A percentile compares a stretch with the other conserved stretches of the same genome.
Evolutionary conservation across 345 rosid genomes (phyloP).

Genomic region (Xanthoceras sorbifolium): DNA sequence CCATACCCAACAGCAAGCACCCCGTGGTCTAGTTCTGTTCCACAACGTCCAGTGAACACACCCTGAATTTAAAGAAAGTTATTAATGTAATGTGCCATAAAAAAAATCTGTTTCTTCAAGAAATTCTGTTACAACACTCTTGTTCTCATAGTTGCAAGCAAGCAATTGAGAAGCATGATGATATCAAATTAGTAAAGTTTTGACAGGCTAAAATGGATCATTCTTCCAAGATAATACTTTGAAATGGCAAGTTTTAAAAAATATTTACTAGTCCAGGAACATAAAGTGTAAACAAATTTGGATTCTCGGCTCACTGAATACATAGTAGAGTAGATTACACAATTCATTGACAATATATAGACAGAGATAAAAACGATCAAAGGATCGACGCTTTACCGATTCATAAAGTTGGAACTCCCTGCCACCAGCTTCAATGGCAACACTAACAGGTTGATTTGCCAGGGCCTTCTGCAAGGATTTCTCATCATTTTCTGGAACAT

Average conservation of each 20-base stretch:
- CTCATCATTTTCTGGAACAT: constrained; percentile 71
- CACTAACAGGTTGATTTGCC: constrained; percentile 75
- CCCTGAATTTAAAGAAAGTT: constrained; percentile 41
- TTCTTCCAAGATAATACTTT: no score
- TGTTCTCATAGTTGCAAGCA: no score
- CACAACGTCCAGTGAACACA: constrained; percentile 55
- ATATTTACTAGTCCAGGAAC: no score
- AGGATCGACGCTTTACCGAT: constrained; percentile 42
- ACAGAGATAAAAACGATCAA: background rate
- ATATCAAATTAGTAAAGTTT: no score
- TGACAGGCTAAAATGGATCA: no score
- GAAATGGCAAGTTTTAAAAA: no score
- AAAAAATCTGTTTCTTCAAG: background rate
- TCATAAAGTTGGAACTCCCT: constrained; percentile 63
- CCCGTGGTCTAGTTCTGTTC: constrained; percentile 61
- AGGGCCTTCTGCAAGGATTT: constrained; percentile 65
- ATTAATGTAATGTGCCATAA: background rate
- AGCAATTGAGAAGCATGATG: no score
- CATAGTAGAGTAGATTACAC: no score
- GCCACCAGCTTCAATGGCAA: constrained; percentile 71
- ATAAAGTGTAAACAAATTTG: no score
- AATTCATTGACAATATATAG: background rate
- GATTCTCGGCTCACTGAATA: no score
- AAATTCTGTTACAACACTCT: no score
- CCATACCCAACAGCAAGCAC: constrained; percentile 69